phyloP scores from a whole-genome alignment of 176 grass and related monocot genomes.

The Neostapfia colusana region DNA sequence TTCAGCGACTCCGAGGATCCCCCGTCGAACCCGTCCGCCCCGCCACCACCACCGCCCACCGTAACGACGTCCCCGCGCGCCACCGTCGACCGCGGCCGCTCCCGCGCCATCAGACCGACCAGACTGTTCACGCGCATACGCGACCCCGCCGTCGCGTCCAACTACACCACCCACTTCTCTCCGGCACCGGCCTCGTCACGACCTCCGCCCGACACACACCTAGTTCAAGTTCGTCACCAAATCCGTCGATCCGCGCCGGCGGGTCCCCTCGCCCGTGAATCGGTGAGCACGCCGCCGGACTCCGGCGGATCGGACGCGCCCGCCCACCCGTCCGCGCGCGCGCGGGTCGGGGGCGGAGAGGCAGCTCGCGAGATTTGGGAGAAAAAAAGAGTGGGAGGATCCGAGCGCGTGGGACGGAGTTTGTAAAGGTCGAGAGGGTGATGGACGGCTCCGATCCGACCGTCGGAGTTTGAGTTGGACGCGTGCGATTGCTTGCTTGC shows the following conservation, averaged over 20 bases:
- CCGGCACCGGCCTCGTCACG: not conserved
- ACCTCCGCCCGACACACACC: not conserved
- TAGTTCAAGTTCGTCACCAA: conserved; percentile 38
- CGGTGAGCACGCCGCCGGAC: not conserved
- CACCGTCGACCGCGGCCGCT: conserved; percentile 56
- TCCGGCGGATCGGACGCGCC: conserved; percentile 34
- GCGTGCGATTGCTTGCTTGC: not conserved
- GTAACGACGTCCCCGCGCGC: conserved; percentile 46
- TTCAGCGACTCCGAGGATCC: conserved; percentile 71
- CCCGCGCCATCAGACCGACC: conserved; percentile 49
- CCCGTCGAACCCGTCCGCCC: conserved; percentile 57
- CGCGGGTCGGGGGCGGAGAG: not conserved
- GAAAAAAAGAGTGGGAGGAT: not conserved
- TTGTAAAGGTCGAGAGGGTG: conserved; percentile 4
- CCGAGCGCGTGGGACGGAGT: not conserved
- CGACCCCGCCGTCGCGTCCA: not conserved
- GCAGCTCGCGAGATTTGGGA: conserved; percentile 33
- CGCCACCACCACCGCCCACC: conserved; percentile 20
- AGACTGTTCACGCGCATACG: conserved; percentile 47
- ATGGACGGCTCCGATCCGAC: conserved; percentile 23
- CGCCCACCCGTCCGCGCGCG: not conserved
- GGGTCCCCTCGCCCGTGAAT: not conserved
- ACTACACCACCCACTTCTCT: not conserved
- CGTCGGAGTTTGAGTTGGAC: conserved; percentile 45
- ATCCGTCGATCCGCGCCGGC: conserved; percentile 30